Evolutionary conservation across 73 alveolate species (phyloP).

Genomic region (Symbiodinium natans): DNA sequence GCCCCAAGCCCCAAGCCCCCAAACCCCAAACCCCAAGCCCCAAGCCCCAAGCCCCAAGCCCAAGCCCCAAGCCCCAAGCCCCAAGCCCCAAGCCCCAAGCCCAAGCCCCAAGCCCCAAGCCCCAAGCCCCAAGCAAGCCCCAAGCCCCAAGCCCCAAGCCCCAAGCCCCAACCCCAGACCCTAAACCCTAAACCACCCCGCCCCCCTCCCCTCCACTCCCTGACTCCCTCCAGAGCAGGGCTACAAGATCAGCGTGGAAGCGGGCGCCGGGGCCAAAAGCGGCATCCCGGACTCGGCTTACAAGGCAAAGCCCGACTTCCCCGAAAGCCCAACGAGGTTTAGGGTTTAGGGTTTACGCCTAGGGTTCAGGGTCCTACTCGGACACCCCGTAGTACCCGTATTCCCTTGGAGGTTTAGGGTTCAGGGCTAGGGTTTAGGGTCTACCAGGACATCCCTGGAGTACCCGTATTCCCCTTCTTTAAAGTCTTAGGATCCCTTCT

Average conservation of each 20-base stretch:
- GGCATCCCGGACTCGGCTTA: slow-evolving; percentile 86
- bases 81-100: not conserved
- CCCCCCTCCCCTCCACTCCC: no score
- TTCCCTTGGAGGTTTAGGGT: not conserved
- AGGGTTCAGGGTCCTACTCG: not conserved
- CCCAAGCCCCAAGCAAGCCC: not conserved
- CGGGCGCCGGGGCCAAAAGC: slow-evolving; percentile 81
- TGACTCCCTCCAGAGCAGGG: slow-evolving; percentile 3
- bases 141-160: not conserved
- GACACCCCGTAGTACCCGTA: no score
- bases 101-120: not conserved
- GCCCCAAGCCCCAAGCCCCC: not conserved
- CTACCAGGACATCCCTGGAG: no score
- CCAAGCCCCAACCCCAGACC: not conserved
- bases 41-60: not conserved
- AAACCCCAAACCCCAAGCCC: not conserved
- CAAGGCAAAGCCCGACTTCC: slow-evolving; percentile 5
- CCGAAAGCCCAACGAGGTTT: not conserved
- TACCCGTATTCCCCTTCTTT: no score
- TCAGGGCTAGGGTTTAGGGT: not conserved
- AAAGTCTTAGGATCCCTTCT: no score
- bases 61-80: not conserved
- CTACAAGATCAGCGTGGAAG: slow-evolving; percentile 81
- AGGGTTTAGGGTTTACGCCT: not conserved
- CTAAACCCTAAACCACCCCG: not conserved